Base-by-base conservation (phyloP, 805 yeast species). In the Myxozyma sirexii region DNA sequence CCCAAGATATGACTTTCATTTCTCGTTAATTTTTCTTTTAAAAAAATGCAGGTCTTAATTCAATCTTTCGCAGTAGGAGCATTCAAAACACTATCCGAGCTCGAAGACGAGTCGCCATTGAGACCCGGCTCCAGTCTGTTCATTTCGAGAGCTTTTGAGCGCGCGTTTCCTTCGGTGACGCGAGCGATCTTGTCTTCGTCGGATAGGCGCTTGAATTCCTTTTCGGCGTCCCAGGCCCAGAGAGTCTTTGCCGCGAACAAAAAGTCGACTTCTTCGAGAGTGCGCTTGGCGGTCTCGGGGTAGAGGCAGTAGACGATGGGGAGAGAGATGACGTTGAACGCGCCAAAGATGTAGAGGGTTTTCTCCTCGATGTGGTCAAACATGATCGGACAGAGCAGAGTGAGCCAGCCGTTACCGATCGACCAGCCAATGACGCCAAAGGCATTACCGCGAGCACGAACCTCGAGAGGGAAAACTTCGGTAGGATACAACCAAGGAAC, bases 221-320 rank as follows among this genome's bases (percentile, higher is more conserved):
- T 41, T 56, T 61, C 62, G 19, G 59, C 60, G 17, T 61, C 60
- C 65, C 65, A 61, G 27, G 57, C 59, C 60, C 59, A 61, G 19
- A 54, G 56, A 6, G 57, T 46, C 38, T 49, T 48, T 8, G 58
- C 44, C 67, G 69, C 75, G 72, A 83, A 84, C 72, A 84, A 71
- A 56, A 73, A 73, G 71, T 84, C 87, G 69, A 84, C 75, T 67
- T 84, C 87, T 53, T 84, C 86, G 67, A 78, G 80, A 0, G 87
- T 82, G 70, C 84, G 78, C 54, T 78, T 78, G 60, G 77, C 77
- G 35, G 87, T 82, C 69, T 84, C 89, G 12, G 89, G 88, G 70
- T 84, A 86, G 69, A 82, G 80, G 70, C 84, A 78, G 76, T 75
- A 84, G 19, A 61, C 65, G 45, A 61, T 57, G 43, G 62, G 58